A percentile compares a stretch with the other conserved stretches of the same genome.
Conservation (phyloP, 768 basidiomycete genomes). For the Boletellus ananiceps region DNA sequence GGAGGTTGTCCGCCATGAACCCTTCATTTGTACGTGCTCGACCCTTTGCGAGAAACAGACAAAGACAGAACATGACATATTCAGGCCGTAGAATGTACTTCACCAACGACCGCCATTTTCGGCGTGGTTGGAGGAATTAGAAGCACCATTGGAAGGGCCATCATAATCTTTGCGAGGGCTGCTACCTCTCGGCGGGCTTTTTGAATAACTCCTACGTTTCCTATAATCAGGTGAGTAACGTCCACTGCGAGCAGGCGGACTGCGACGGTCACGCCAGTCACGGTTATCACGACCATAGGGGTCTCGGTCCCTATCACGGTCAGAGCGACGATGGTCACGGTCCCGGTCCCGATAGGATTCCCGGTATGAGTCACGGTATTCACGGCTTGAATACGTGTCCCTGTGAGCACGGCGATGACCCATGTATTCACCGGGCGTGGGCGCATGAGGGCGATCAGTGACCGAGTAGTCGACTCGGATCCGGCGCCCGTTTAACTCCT, state of each 20-base stretch:
- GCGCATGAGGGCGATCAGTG: slow-evolving; percentile 88
- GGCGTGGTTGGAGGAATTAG: slow-evolving; percentile 33
- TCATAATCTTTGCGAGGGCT: slow-evolving; percentile 50
- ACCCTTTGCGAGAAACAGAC: slow-evolving; percentile 35
- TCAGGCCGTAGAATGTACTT: slow-evolving; percentile 29
- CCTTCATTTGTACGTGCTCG: slow-evolving; percentile 41
- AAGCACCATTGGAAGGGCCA: slow-evolving; percentile 38
- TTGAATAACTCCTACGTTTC: slow-evolving; percentile 70
- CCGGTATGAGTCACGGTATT: slow-evolving; percentile 45
- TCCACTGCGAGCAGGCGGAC: slow-evolving; percentile 61
- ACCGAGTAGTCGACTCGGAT: slow-evolving; percentile 98
- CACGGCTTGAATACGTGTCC: slow-evolving; percentile 41
- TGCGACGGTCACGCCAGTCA: slow-evolving; percentile 80
- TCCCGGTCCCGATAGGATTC: slow-evolving; percentile 45
- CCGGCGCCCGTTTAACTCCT: slow-evolving; percentile 93
- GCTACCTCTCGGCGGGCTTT: slow-evolving; percentile 75
- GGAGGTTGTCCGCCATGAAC: slow-evolving; percentile 38
- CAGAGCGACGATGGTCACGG: slow-evolving; percentile 37
- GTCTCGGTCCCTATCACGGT: slow-evolving; percentile 50
- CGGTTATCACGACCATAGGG: slow-evolving; percentile 65
- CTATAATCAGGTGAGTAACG: slow-evolving; percentile 77
- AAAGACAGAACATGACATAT: slow-evolving; percentile 25
- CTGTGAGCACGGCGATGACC: slow-evolving; percentile 68
- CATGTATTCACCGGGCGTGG: slow-evolving; percentile 98
- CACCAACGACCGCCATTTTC: slow-evolving; percentile 58